Base-by-base conservation (phyloP, 768 basidiomycete species). In the Infundibulicybe gibba region DNA sequence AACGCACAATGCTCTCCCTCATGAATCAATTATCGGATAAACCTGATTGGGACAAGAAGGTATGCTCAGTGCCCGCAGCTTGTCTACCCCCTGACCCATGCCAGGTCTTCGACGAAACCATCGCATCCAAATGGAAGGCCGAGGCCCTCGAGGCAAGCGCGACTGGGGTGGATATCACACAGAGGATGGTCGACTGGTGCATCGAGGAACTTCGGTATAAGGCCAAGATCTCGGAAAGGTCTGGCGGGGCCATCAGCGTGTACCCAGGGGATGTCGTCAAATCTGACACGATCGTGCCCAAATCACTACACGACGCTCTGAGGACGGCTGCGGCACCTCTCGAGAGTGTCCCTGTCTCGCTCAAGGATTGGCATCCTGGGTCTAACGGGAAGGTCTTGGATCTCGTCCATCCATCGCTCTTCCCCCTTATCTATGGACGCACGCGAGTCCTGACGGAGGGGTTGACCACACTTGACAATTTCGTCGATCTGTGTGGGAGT, bases 291-390 rank as follows among this genome's bases (percentile, higher is more conserved):
- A 53, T 61, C 21, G 48, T 67, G 21, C 50, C 64, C 3, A 30
- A 19, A 8, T 31, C 45, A 5, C 39, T 64, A 21, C 40, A 40
- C 5, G 38, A 48, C 11, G 43, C 32, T 31, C 53, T 68, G 4
- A 45, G 52, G 11, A 32, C 46, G 6, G 59, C 47, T n/a, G 54
- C 54, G 6, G 31, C 35, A 6, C 38, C 53, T 16, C 63, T 74
- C 13, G 68, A 72, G 47, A 49, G 66, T 41, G 56, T 67, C 2
- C 61, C 66, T 0, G 64, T 62, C 4, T 53, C 55, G 0, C 17
- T 59, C 45, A 62, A 64, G 32, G 73, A 75, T 50, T 75, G 72
- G 73, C 71, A 72, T 49, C 71, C 70, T 6, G 59, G 63, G 6
- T 68, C 69, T 2, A 55, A 71, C 48, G 50, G 56, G 3, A 66